Percentiles rank a stretch among this genome's conserved stretches.
phyloP scores from a whole-genome alignment of 2,329 filamentous ascomycete species.

The Curvularia sp. region DNA sequence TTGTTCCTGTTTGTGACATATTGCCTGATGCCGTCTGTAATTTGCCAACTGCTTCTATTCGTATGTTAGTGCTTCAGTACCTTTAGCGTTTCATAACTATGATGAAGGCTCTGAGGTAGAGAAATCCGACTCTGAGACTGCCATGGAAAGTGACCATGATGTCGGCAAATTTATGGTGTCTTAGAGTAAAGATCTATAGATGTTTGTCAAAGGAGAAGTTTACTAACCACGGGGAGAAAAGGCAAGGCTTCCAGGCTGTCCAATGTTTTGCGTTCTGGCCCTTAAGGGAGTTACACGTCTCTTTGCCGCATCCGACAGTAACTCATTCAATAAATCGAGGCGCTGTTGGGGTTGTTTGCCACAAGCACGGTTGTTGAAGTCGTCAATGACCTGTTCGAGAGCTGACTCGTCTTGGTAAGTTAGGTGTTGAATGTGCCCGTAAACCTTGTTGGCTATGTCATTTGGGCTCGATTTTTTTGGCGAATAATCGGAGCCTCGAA shows the following conservation, averaged over 20 bases:
- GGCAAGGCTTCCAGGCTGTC: conserved; percentile 16
- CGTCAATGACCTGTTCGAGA: conserved; percentile 25
- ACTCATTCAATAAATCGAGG: conserved; percentile 19
- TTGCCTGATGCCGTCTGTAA: background rate
- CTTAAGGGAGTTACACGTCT: conserved; percentile 1
- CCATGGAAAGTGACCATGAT: background rate
- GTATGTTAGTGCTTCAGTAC: conserved; percentile 6
- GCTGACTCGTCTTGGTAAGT: conserved; percentile 23
- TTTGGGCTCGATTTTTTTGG: conserved; percentile 20
- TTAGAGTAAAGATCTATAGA: background rate
- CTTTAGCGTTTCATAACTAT: background rate
- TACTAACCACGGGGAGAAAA: conserved; percentile 22
- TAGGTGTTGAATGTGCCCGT: conserved; percentile 25
- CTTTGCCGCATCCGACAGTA: conserved; percentile 18
- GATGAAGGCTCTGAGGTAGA: background rate
- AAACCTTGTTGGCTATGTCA: conserved; percentile 23
- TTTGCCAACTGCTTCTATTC: conserved; percentile 3
- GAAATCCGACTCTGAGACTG: background rate
- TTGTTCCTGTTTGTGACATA: background rate
- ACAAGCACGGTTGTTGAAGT: conserved; percentile 25
- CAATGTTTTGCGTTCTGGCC: conserved; percentile 8
- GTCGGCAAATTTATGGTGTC: background rate
- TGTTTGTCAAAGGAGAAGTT: background rate
- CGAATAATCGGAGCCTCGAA: conserved; percentile 29
- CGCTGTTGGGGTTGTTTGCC: conserved; percentile 1